Percentiles rank a stretch among this genome's conserved stretches.
phyloP scores from a whole-genome alignment of 192 early-diverging fungal species.

The Coemansia sp. region DNA sequence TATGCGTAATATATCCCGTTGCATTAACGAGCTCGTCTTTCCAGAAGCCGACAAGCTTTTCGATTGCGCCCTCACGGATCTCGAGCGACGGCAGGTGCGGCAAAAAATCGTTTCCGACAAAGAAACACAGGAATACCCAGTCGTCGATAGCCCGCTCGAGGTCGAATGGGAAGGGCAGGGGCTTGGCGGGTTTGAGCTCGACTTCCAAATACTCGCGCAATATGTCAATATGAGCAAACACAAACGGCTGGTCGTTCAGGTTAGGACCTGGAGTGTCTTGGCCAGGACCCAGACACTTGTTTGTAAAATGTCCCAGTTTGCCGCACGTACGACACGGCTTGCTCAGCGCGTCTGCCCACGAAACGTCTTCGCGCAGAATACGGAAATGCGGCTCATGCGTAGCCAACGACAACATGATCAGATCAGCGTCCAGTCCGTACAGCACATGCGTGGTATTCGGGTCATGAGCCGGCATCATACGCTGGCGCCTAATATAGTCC shows the following conservation, averaged over 20 bases:
- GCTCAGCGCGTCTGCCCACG: conserved; percentile 74
- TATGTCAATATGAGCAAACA: conserved; percentile 78
- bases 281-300: conserved; percentile 26
- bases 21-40: conserved; percentile 72
- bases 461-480: conserved; percentile 74
- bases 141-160: conserved; percentile 94
- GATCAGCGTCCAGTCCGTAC: conserved; percentile 92
- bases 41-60: conserved; percentile 85
- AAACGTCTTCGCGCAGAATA: conserved; percentile 92
- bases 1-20: conserved; percentile 83
- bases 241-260: conserved; percentile 64
- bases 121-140: conserved; percentile 95
- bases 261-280: conserved; percentile 24
- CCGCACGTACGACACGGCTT: conserved; percentile 65
- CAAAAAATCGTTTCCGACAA: conserved; percentile 98
- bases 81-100: conserved; percentile 92
- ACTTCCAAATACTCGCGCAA: conserved; percentile 89
- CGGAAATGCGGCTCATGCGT: conserved; percentile 98
- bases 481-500: conserved; percentile 88
- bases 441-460: conserved; percentile 94
- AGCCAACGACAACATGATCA: conserved; percentile 95
- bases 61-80: conserved; percentile 93
- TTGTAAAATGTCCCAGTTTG: conserved; percentile 64
- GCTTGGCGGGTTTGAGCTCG: conserved; percentile 68
- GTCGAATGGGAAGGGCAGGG: conserved; percentile 76